Evolutionary conservation across 2,329 filamentous ascomycete genomes (phyloP), one percentile per base, ranked within the genome.

Genomic region (Diatrype stigma): DNA sequence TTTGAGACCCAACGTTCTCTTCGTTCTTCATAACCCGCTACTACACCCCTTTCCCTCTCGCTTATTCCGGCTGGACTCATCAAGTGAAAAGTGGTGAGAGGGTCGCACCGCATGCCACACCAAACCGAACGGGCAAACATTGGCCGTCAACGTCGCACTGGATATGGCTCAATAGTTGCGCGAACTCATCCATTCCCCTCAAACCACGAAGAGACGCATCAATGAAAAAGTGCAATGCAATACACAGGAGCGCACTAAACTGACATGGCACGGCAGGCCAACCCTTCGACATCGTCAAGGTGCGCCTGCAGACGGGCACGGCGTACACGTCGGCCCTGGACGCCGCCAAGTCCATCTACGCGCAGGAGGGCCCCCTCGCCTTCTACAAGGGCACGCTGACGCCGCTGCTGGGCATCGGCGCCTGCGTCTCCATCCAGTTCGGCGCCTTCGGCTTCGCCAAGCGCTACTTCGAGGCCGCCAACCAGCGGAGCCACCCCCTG

Each of bases 321-420:
- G 82, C 89, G 60, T 96, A 96, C 78, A 79, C 82, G 48, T 86
- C 83, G 58, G 94, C 94, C 48, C 72, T 95, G 45, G 80, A 90
- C 63, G 90, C 89, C 59, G 94, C 92, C 7, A 80, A 80, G 47
- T 83, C 87, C 56, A 97, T 99, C 74, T 90, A 90, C 73, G 85
- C 83, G 63, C 86, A 90, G 64, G 94, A 99, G 71, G 94, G 94
- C 2, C 79, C 91, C 2, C 74, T 89, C 12, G 94, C 94, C 51
- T 99, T 99, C 77, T 99, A 68, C 83, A 99, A 99, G 74, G 94
- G 94, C 64, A 97, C 94, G 0, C 78, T 99, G 51, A 97, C 94
- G 5, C 94, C 94, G 0, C 79, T 99, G 50, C 82, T 99, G 51
- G 94, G 94, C 60, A 97, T 99, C 66, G 94, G 94, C 61, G 94